These are phyloP conservation scores for Candida broadrunensis DNA, from an alignment of 805 yeast species.

Conservation along the genomic window DNA sequence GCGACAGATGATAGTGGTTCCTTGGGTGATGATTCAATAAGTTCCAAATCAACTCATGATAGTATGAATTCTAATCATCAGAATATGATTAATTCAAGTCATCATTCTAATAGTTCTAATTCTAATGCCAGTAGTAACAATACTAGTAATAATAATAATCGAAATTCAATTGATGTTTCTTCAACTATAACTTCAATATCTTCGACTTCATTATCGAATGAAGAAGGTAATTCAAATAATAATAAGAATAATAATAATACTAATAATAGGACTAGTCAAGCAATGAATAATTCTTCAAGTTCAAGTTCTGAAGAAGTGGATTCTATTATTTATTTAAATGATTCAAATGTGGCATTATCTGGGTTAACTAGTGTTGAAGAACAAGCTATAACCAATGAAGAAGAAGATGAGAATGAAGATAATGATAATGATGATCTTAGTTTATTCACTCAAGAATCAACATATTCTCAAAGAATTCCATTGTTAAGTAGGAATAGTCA, in stretches of 20 bases:
- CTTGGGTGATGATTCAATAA: neutral
- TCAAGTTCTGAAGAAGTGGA: neutral
- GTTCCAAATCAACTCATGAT: neutral
- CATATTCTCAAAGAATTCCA: conserved; percentile 13
- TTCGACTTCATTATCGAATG: neutral
- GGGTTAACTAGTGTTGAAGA: neutral
- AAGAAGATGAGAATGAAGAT: neutral
- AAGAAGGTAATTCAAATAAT: too few relatives aligned
- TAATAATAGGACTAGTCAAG: too few relatives aligned
- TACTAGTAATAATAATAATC: too few relatives aligned
- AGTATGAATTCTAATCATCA: neutral
- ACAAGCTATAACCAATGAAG: neutral
- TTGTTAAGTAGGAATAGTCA: too few relatives aligned
- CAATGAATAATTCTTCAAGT: neutral
- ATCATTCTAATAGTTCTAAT: too few relatives aligned
- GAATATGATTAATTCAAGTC: too few relatives aligned
- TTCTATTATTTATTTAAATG: neutral
- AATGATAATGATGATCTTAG: conserved; percentile 13
- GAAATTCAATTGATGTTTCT: neutral
- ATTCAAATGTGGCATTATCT: neutral
- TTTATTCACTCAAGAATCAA: conserved; percentile 11
- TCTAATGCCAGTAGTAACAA: neutral
- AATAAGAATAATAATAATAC: neutral
- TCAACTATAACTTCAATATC: neutral
- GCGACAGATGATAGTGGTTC: neutral